A percentile compares a stretch with the other conserved stretches of the same genome.
phyloP scores from a whole-genome alignment of 192 early-diverging fungal genomes.

The Coemansia interrupta region DNA sequence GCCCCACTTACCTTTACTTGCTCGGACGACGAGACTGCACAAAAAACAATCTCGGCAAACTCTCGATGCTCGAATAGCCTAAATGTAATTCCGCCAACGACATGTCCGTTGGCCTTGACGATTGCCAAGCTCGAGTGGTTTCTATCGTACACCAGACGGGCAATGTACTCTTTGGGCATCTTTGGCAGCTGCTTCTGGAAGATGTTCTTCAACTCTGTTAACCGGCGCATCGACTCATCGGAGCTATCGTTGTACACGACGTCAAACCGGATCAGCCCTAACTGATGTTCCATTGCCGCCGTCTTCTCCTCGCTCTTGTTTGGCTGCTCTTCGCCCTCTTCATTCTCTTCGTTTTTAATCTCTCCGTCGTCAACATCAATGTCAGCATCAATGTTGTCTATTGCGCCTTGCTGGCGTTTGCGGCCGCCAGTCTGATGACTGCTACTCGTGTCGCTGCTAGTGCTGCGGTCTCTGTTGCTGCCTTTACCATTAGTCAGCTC shows the following conservation, averaged over 20 bases:
- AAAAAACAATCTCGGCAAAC: conserved; percentile 99
- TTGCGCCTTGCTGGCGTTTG: conserved; percentile 31
- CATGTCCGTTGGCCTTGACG: conserved; percentile 57
- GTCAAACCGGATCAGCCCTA: conserved; percentile 64
- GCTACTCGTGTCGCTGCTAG: neutral
- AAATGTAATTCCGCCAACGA: conserved; percentile 93
- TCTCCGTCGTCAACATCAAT: conserved; percentile 33
- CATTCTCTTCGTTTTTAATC: conserved; percentile 26
- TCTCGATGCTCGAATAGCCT: conserved; percentile 81
- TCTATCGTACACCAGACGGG: conserved; percentile 91
- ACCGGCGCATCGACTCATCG: conserved; percentile 77
- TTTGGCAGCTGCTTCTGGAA: conserved; percentile 97
- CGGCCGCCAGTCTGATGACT: neutral
- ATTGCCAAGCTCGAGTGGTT: conserved; percentile 85
- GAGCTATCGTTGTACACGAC: conserved; percentile 80
- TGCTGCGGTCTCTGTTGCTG: neutral
- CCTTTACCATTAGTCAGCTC: neutral
- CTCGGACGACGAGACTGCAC: conserved; percentile 83
- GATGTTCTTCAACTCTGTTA: conserved; percentile 93
- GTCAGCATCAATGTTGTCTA: conserved; percentile 16
- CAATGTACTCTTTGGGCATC: conserved; percentile 99
- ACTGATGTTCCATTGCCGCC: conserved; percentile 62
- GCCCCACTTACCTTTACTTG: conserved; percentile 75
- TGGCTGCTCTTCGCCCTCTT: conserved; percentile 14
- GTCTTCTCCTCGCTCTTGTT: conserved; percentile 53